Evolutionary conservation across 805 yeast genomes (phyloP).

Genomic region (Pichia ethanolica): DNA sequence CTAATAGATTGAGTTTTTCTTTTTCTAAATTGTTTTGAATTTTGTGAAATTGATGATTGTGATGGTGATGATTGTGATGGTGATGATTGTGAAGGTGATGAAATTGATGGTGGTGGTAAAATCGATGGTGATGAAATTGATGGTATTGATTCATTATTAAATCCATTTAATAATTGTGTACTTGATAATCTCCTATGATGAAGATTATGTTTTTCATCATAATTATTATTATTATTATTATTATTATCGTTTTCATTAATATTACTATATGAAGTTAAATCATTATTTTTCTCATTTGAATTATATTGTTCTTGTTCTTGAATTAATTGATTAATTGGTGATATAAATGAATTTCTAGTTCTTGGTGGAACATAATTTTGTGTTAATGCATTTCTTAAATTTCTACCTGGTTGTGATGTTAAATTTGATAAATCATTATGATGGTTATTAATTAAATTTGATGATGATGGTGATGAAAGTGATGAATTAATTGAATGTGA

Average conservation of each 20-base stretch:
- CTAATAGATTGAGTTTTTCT: slow-evolving; percentile 5
- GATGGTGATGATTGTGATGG: not conserved
- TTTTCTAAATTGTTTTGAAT: not conserved
- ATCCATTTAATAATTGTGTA: not conserved
- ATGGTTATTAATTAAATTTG: not conserved
- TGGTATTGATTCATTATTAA: not conserved
- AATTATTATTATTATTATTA: too few relatives aligned
- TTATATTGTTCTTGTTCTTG: slow-evolving; percentile 1
- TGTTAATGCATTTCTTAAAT: slow-evolving; percentile 13
- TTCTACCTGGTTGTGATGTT: slow-evolving; percentile 19
- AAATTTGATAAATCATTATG: not conserved
- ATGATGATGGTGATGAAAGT: not conserved
- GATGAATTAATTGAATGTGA: slow-evolving; percentile 4
- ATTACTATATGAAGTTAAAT: not conserved
- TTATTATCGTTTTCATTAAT: not conserved
- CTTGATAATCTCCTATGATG: not conserved
- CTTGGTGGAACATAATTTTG: slow-evolving; percentile 5
- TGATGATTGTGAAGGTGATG: not conserved
- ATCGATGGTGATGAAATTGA: not conserved
- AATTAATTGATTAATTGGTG: slow-evolving; percentile 23
- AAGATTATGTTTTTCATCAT: not conserved
- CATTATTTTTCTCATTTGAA: not conserved
- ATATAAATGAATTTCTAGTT: slow-evolving; percentile 19
- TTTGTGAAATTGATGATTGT: not conserved
- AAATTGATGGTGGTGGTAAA: not conserved